Percentiles rank a stretch among this genome's conserved stretches.
Evolutionary conservation across 306 rosid genomes (phyloP).

Genomic region (Cicer arietinum): DNA sequence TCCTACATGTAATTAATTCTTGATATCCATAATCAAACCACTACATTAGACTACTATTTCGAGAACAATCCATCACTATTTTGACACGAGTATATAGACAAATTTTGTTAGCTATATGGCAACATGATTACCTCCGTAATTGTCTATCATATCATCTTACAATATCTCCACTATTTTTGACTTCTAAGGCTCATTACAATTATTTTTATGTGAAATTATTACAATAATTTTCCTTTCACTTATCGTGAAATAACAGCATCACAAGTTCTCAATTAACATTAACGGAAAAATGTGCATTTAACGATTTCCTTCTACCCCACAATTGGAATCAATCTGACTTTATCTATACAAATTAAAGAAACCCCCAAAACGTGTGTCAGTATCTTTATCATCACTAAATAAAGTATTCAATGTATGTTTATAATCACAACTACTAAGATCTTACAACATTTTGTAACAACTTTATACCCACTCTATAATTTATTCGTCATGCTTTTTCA

Average conservation of each 20-base stretch:
- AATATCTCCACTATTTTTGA: background rate
- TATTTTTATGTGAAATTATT: conserved; percentile 14
- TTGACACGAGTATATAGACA: background rate
- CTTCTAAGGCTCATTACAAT: conserved; percentile 6
- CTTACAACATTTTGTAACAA: background rate
- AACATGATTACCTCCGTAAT: conserved; percentile 17
- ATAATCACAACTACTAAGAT: background rate
- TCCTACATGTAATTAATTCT: too few species aligned
- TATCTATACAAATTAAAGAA: conserved; percentile 8
- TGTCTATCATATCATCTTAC: conserved; percentile 6
- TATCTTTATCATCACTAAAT: conserved; percentile 21
- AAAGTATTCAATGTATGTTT: background rate
- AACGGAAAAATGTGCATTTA: conserved; percentile 4
- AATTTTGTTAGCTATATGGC: background rate
- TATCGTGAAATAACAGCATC: conserved; percentile 28
- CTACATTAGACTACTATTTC: too few species aligned
- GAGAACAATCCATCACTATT: background rate
- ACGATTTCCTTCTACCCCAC: background rate
- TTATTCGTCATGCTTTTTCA: conserved; percentile 11
- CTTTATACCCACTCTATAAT: conserved; percentile 30
- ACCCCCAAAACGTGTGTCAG: conserved; percentile 16
- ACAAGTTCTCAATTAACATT: conserved; percentile 15
- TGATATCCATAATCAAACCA: too few species aligned
- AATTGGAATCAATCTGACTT: conserved; percentile 17
- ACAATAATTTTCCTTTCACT: conserved; percentile 25